Evolutionary conservation across 192 early-diverging fungal genomes (phyloP), one percentile per base, ranked within the genome.

Genomic region (Rhizoclosmatium sp.): DNA sequence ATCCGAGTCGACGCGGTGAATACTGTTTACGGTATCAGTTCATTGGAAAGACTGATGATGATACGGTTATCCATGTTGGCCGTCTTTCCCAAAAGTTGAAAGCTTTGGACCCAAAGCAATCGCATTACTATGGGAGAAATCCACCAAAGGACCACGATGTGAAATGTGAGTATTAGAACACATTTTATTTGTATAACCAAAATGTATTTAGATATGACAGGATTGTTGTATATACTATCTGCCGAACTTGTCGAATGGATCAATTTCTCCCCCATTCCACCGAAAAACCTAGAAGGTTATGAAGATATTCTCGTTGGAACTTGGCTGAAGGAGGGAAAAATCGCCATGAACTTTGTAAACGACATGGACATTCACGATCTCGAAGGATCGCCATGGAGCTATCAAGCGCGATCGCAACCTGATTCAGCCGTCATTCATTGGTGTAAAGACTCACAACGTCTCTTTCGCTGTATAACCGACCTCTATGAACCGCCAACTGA

Each of bases 1-100:
- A 56, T 56, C 41, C 10, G n/a, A 51, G 21, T 14, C 4, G 4
- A 14, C 21, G 41, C 49, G n/a, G 49, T 7, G 54, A 9, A 56
- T 49, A 41, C 7, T 72, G 70, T 59, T 19, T 4, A 19, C 10
- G 41, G 12, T 72, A 72, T 41, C 12, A 12, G 40, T 72, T 23
- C 41, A 40, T 72, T 39, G 70, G 49, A 4, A 72, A 72, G 40
- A 40, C 19, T 5, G 70, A 72, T 59, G 70, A 72, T 59, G 70
- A 72, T 59, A 12, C 70, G 12, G 54, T 72, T 4, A 23, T 72
- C 16, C 70, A 72, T 41, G 23, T 72, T n/a, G 19, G 9, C 21
- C 10, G 70, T 10, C 51, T 72, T 5, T 51, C 47, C 4, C 4
- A 31, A 31, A 14, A 58, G 7, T 16, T 72, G 14, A 16, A 54